A percentile compares a stretch with the other conserved stretches of the same genome.
Evolutionary conservation across 2,329 filamentous ascomycete genomes (phyloP).

Genomic region (Alternaria arbusti): DNA sequence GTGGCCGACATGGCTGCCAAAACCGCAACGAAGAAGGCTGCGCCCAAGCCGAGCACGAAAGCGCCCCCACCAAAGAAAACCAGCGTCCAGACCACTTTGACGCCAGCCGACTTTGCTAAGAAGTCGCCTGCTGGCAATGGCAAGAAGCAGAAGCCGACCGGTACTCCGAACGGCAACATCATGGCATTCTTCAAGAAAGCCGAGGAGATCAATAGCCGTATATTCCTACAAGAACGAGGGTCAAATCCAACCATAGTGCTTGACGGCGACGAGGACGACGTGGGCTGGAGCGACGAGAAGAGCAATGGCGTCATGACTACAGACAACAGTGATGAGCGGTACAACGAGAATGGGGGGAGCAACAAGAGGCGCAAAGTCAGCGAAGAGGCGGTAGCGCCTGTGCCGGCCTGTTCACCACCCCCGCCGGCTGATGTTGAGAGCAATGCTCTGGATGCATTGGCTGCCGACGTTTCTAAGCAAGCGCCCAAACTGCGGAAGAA

Average conservation of each 20-base stretch:
- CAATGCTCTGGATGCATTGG: slow-evolving; percentile 4
- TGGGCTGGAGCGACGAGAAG: slow-evolving; percentile 42
- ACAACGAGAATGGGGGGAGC: slow-evolving; percentile 53
- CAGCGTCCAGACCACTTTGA: slow-evolving; percentile 44
- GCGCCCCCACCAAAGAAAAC: slow-evolving; percentile 28
- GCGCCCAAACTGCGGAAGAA: slow-evolving; percentile 37
- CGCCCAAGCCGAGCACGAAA: slow-evolving; percentile 19
- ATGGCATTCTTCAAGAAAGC: slow-evolving; percentile 62
- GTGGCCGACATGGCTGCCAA: slow-evolving; percentile 30
- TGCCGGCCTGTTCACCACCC: slow-evolving; percentile 46
- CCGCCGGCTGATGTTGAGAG: slow-evolving; percentile 24
- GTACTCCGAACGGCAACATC: slow-evolving; percentile 58
- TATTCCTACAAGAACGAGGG: slow-evolving; percentile 46
- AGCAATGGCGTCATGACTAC: slow-evolving; percentile 21
- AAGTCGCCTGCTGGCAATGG: slow-evolving; percentile 40
- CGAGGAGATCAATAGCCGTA: slow-evolving; percentile 48
- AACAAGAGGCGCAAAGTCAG: slow-evolving; percentile 51
- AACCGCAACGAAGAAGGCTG: slow-evolving; percentile 27
- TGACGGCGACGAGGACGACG: slow-evolving; percentile 31
- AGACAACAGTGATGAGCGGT: slow-evolving; percentile 40
- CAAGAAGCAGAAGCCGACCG: slow-evolving; percentile 48
- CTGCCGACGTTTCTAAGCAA: slow-evolving; percentile 13
- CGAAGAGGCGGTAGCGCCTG: slow-evolving; percentile 44
- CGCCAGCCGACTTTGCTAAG: slow-evolving; percentile 38
- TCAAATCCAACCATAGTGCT: slow-evolving; percentile 25